Base-by-base conservation (phyloP, 2,329 filamentous ascomycete species). In the Thielaviopsis populi region DNA sequence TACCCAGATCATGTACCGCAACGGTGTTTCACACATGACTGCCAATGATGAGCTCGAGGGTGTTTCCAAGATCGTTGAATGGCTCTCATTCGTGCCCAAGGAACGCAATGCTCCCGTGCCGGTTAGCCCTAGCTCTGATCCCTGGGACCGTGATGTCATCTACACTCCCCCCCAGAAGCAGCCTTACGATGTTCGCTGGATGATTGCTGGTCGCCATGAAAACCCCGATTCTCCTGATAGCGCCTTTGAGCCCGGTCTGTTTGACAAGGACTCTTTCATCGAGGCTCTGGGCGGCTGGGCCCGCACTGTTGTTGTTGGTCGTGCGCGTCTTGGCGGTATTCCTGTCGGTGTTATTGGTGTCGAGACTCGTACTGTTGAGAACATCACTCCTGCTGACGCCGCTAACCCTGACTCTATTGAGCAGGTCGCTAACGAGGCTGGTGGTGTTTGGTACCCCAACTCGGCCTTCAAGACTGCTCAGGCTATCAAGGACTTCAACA, bases 1-100 rank as follows among this genome's bases (percentile, higher is more conserved):
- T 70, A 99, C 94, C n/a, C 94, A 99, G 77, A 99, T 99, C 82
- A 99, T 99, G 94, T 97, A 99, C 84, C 91, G 89, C 79, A 99
- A 99, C 74, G 94, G 94, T 84, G 94, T 99, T 50, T 97, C 94
- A 24, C 94, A 99, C 80, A 92, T 97, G 89, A 96, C 92, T 69
- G 94, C 94, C 71, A 88, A 87, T 70, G 92, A 99, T 72, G 94
- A 99, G 78, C 97, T 99, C 71, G 91, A 92, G 71, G 94, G 94
- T 83, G 89, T 99, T 24, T 91, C 89, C 71, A 95, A 95, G 82
- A 97, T 99, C 73, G 90, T 97, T 60, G 88, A 95, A 74, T 99
- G 94, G 94, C 84, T 99, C 81, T 94, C 92, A 1, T 99, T 91
- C 72, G 88, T 99, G 37, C 94, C 94, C 30, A 92, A 97, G 76